These are phyloP conservation scores for Botrytis hyacinthi DNA, from an alignment of 2,329 filamentous ascomycete species.

Conservation along the genomic window DNA sequence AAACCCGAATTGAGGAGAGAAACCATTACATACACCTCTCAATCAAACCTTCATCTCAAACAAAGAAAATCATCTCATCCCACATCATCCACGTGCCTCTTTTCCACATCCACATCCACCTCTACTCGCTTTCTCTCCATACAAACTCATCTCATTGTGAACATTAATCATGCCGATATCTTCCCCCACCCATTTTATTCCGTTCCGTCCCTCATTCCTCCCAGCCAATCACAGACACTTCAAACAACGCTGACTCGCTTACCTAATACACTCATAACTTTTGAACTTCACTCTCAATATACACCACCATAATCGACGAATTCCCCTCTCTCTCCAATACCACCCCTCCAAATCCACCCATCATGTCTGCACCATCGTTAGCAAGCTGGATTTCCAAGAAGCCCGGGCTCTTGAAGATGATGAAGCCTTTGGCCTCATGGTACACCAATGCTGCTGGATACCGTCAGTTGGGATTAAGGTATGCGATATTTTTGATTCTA, in stretches of 20 bases:
- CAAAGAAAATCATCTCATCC: slow-evolving; percentile 7
- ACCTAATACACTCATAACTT: slow-evolving; percentile 20
- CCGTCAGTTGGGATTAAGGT: slow-evolving; percentile 89
- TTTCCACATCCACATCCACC: neutral
- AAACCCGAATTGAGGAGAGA: neutral
- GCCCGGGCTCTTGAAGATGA: slow-evolving; percentile 77
- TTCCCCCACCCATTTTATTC: slow-evolving; percentile 8
- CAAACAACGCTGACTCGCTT: slow-evolving; percentile 14
- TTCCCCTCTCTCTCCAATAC: neutral
- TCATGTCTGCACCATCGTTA: slow-evolving; percentile 51
- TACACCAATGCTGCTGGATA: slow-evolving; percentile 89
- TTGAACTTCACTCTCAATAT: slow-evolving; percentile 14
- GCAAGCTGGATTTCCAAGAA: slow-evolving; percentile 76
- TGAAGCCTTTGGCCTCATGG: slow-evolving; percentile 83
- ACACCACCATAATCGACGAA: slow-evolving; percentile 22
- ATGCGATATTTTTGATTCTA: slow-evolving; percentile 39
- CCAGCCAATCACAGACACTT: neutral
- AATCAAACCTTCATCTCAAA: neutral
- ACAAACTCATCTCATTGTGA: neutral
- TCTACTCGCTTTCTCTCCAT: neutral
- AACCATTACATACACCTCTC: neutral
- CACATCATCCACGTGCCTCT: neutral
- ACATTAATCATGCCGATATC: neutral
- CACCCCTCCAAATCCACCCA: slow-evolving; percentile 22
- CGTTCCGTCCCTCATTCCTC: slow-evolving; percentile 7